Evolutionary conservation across 2,329 filamentous ascomycete species (phyloP), one percentile per base, ranked within the genome.

Genomic region (Phaeoacremonium minimum): DNA sequence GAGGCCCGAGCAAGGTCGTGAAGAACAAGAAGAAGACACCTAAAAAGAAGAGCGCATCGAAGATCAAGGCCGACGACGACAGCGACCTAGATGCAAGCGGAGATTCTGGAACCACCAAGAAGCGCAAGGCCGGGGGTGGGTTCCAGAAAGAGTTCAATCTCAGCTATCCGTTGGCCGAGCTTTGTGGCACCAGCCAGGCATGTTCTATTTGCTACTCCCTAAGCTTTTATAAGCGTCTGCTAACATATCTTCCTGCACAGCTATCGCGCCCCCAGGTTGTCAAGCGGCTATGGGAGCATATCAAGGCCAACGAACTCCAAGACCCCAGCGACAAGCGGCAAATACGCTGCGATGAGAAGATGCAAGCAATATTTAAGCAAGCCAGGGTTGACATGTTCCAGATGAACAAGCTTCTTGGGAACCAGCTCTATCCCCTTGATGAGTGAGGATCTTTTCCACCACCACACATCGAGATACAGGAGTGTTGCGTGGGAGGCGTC

Each of bases 371-470:
- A 7, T 98, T 98, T 69, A 95, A 95, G 61, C 77, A 85, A 53
- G 80, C 89, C 52, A 86, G 78, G 53, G 85, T 98, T 33, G 88
- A 97, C 63, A 98, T 98, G 93, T 98, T 98, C 63, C 90, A 88
- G 49, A 97, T 98, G 91, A 97, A 95, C 71, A 96, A 96, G 70
- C 78, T 95, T 13, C 79, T 97, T 9, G 88, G 87, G 45, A 83
- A 85, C 57, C 91, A 97, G 54, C 71, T 97, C 28, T 96, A 95
- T 56, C 86, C 85, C 3, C 74, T 87, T 32, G 88, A 91, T 36
- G 88, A 93, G 58, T 41, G 35, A 18, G 14, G 13, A n/a, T n/a
- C n/a, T n/a, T n/a, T n/a, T n/a, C n/a, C n/a, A n/a, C n/a, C n/a
- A n/a, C n/a, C n/a, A n/a, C n/a, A n/a, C n/a, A n/a, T n/a, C n/a